Percentiles rank a stretch among this genome's conserved stretches.
Conservation (phyloP, 768 basidiomycete genomes). For the Kwoniella shandongensis region DNA sequence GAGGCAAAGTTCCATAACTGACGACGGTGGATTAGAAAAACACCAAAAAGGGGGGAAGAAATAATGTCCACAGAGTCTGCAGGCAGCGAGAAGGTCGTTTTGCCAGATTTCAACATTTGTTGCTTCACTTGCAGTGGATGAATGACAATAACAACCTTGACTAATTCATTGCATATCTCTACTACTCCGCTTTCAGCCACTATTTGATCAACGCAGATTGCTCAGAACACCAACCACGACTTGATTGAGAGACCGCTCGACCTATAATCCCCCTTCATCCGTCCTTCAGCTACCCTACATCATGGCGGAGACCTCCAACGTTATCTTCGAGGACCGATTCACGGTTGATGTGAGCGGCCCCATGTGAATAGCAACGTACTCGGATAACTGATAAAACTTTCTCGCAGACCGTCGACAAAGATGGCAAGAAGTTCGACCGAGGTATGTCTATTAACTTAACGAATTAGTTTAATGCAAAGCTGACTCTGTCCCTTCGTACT, state of each 20-base stretch:
- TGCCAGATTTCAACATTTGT: not conserved
- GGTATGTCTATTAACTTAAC: conserved; percentile 59
- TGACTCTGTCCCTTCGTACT: not conserved
- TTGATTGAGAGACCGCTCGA: too few relatives aligned
- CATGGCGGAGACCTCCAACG: conserved; percentile 49
- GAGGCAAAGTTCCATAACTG: not conserved
- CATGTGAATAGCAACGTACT: too few relatives aligned
- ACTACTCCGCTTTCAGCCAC: too few relatives aligned
- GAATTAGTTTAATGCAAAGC: not conserved
- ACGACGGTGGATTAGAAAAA: not conserved
- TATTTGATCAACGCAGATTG: too few relatives aligned
- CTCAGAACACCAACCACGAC: too few relatives aligned
- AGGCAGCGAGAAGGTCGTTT: not conserved
- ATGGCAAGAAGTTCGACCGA: conserved; percentile 97
- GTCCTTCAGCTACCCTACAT: not conserved
- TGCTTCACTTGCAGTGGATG: too few relatives aligned
- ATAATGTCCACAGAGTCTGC: conserved; percentile 4
- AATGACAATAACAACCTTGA: too few relatives aligned
- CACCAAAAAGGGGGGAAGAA: not conserved
- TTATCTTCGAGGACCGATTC: conserved; percentile 94
- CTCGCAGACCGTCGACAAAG: conserved; percentile 55
- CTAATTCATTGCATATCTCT: too few relatives aligned
- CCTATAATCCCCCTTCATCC: not conserved
- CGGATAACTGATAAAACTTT: conserved; percentile 3
- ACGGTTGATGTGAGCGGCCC: conserved; percentile 77